Base-by-base conservation (phyloP, 441 rosid species). In the Syzygium syzygioides region DNA sequence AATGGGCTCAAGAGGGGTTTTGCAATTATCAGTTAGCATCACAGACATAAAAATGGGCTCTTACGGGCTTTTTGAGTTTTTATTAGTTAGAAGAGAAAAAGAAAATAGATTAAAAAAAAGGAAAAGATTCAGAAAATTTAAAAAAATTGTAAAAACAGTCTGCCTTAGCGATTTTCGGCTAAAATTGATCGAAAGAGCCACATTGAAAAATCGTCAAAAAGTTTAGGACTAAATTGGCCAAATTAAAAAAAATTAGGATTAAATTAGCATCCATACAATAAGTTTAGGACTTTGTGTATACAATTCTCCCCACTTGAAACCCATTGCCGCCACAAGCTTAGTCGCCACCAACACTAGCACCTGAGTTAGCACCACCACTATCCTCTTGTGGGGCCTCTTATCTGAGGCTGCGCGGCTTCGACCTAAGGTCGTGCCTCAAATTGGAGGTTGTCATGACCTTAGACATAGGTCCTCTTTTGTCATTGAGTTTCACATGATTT, bases 101-200 rank as follows among this genome's bases (percentile, higher is more conserved):
- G 8, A 18, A 55, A 17, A 18, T 6, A 6, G 23, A 14, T 2
- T 2, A 19, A 23, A 34, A 66, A 32, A 68, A 18, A 4, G 50
- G 17, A 20, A 6, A 68, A 71, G 20, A 34, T 4, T 66, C 2
- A 1, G 15, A 9, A 68, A 68, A 18, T 20, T 25, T 57, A 1
- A 1, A 2, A 17, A 34, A 9, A 19, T 68, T 68, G 8, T 14
- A 34, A 4, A 68, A 68, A 10, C 19, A 6, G 3, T 71, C 28
- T 0, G 20, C 2, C 2, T 11, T 4, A 10, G 4, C 6, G 45
- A 37, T 71, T 34, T 34, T 71, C 0, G 0, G 14, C 28, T 50
- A 37, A 37, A 71, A 20, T 71, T 71, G 50, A 28, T 15, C 7
- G 2, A 71, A 37, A 10, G 45, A 4, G 5, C 9, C 5, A 37